Evolutionary conservation across 106 monocot species (phyloP), one percentile per base, ranked within the genome.

Genomic region (Allium sativum): DNA sequence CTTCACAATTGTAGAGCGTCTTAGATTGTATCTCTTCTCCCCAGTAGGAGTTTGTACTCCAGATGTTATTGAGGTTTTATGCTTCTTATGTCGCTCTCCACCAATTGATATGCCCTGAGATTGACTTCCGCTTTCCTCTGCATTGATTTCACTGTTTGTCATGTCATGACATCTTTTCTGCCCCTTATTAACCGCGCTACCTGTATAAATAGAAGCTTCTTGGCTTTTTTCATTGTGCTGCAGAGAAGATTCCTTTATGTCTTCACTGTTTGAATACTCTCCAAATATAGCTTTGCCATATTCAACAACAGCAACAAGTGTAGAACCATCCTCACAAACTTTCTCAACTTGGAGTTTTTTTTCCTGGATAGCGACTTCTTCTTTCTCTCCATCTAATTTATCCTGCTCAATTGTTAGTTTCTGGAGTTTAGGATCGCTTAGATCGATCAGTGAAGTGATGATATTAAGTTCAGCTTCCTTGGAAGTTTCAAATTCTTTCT

Each of bases 291-390:
- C 71, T 55, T 78, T 80, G 45, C 83, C 79, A 65, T 83, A 82
- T 62, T 88, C 75, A 64, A 88, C 80, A 48, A 80, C 83, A 47
- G 80, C 77, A 41, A 55, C 72, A 12, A 83, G 78, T 40, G 73
- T 80, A 12, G 87, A 84, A 58, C 90, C 84, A 48, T 96, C 96
- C 44, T 73, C 84, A 47, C 74, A 79, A 67, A 96, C n/a, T n/a
- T n/a, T 87, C 55, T 96, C 96, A 54, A 47, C 15, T 65, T 78
- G 76, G n/a, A 91, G 75, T 65, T 73, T 96, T 50, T 13, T 64
- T 44, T 67, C 77, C 17, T 77, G 68, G 10, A 52, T 41, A 10
- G 55, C 21, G 66, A 84, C 68, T 17, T 76, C 78, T 55, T 84
- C 68, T 53, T 72, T 82, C 65, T 87, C 96, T 66, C 65, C 87